These are phyloP conservation scores for Beauveria asiatica DNA, from an alignment of 2,329 filamentous ascomycete species.

Conservation along the genomic window DNA sequence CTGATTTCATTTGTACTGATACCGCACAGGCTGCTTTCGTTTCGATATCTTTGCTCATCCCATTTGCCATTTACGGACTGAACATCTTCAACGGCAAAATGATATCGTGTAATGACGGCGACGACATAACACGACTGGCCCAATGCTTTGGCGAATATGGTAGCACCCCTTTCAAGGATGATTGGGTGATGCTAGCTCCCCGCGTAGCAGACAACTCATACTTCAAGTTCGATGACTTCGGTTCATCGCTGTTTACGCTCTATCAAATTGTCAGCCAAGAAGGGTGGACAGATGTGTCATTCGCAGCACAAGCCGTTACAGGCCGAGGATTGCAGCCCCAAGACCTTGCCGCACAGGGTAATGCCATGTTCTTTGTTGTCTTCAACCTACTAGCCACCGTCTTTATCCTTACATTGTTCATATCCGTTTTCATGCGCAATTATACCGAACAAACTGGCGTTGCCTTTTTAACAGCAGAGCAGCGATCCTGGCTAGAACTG, in stretches of 20 bases:
- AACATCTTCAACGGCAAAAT: slow-evolving; percentile 86
- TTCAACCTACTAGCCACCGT: slow-evolving; percentile 96
- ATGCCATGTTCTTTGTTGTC: slow-evolving; percentile 87
- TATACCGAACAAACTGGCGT: slow-evolving; percentile 98
- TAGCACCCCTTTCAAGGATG: slow-evolving; percentile 60
- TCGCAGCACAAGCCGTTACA: slow-evolving; percentile 72
- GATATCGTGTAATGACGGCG: slow-evolving; percentile 60
- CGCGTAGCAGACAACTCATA: slow-evolving; percentile 73
- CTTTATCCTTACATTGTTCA: slow-evolving; percentile 93
- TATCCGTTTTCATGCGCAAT: slow-evolving; percentile 99
- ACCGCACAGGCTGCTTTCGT: slow-evolving; percentile 67
- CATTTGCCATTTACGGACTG: slow-evolving; percentile 91
- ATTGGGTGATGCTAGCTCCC: slow-evolving; percentile 78
- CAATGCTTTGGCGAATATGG: slow-evolving; percentile 81
- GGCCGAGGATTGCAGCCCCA: slow-evolving; percentile 66
- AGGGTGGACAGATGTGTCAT: slow-evolving; percentile 93
- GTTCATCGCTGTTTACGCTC: slow-evolving; percentile 86
- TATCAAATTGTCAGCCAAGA: slow-evolving; percentile 99
- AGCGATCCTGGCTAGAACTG: slow-evolving; percentile 92
- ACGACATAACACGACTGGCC: slow-evolving; percentile 48
- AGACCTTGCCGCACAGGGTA: slow-evolving; percentile 63
- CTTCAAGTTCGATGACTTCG: slow-evolving; percentile 92
- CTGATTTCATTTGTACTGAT: slow-evolving; percentile 13
- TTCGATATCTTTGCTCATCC: slow-evolving; percentile 86
- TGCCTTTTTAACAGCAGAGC: slow-evolving; percentile 88